phyloP scores from a whole-genome alignment of 306 rosid species.

The Quercus engelmannii region DNA sequence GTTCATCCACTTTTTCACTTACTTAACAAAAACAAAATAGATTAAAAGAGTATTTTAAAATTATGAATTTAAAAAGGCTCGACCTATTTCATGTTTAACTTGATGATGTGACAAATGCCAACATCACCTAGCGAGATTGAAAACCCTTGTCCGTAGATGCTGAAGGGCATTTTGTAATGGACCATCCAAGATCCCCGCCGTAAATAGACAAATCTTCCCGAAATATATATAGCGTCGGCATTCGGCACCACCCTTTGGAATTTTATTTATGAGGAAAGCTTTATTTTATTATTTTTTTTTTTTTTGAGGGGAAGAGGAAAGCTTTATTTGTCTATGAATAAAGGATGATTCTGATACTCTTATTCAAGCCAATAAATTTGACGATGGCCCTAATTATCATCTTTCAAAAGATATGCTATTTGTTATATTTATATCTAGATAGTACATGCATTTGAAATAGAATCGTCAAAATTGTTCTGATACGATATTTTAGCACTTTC shows the following conservation, averaged over 20 bases:
- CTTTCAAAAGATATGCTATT: background rate
- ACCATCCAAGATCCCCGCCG: too few species aligned
- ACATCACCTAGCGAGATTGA: too few species aligned
- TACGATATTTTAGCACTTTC: background rate
- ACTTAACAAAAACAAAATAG: too few species aligned
- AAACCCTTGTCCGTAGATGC: too few species aligned
- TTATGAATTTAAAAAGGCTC: background rate
- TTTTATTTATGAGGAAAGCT: background rate
- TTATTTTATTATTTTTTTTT: too few species aligned
- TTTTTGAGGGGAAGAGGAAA: too few species aligned
- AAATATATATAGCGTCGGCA: background rate
- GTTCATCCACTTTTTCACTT: too few species aligned
- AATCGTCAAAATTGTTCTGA: background rate
- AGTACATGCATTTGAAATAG: background rate
- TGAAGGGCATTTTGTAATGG: too few species aligned
- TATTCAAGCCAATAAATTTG: conserved; percentile 7
- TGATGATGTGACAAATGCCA: too few species aligned
- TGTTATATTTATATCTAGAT: too few species aligned
- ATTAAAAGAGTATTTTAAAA: background rate
- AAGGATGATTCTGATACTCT: conserved; percentile 17
- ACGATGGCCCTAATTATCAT: conserved; percentile 1
- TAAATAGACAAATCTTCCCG: background rate
- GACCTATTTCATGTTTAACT: background rate
- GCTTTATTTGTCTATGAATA: background rate
- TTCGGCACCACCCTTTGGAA: background rate